These are phyloP conservation scores for Ophiostoma piceae DNA, from an alignment of 2,329 filamentous ascomycete genomes.

Conservation along the genomic window DNA sequence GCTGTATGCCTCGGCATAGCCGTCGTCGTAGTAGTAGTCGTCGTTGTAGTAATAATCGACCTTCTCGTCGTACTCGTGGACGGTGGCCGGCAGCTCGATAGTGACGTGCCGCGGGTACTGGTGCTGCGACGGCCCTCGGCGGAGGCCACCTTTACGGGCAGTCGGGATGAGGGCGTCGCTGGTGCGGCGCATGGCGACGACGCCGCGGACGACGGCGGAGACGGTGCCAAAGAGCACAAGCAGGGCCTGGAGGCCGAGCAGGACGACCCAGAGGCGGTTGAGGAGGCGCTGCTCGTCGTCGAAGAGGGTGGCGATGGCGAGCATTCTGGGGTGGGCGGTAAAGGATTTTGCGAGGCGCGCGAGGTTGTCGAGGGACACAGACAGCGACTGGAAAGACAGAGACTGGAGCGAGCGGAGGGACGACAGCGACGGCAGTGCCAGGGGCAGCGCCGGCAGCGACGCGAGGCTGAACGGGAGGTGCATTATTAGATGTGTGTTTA, in stretches of 20 bases:
- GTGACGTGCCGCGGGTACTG: slow-evolving; percentile 19
- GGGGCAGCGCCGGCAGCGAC: slow-evolving; percentile 5
- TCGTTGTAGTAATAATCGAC: neutral
- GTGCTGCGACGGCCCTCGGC: neutral
- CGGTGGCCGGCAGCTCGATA: slow-evolving; percentile 21
- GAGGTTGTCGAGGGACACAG: neutral
- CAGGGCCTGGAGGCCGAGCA: slow-evolving; percentile 32
- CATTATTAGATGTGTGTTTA: slow-evolving; percentile 4
- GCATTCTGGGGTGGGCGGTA: slow-evolving; percentile 21
- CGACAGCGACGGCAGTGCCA: neutral
- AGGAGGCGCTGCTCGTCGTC: slow-evolving; percentile 32
- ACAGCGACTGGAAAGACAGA: neutral
- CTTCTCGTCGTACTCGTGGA: slow-evolving; percentile 5
- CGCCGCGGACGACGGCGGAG: slow-evolving; percentile 22
- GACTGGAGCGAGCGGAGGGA: neutral
- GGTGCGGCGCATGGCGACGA: slow-evolving; percentile 19
- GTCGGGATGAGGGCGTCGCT: neutral
- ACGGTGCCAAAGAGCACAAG: slow-evolving; percentile 29
- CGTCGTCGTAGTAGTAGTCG: slow-evolving; percentile 16
- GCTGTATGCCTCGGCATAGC: slow-evolving; percentile 10
- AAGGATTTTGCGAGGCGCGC: neutral
- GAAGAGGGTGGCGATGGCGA: slow-evolving; percentile 27
- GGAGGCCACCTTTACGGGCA: slow-evolving; percentile 9
- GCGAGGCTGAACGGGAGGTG: slow-evolving; percentile 16
- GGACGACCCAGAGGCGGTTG: slow-evolving; percentile 32